Conservation (phyloP, 768 basidiomycete species). For the Kwoniella europaea region DNA sequence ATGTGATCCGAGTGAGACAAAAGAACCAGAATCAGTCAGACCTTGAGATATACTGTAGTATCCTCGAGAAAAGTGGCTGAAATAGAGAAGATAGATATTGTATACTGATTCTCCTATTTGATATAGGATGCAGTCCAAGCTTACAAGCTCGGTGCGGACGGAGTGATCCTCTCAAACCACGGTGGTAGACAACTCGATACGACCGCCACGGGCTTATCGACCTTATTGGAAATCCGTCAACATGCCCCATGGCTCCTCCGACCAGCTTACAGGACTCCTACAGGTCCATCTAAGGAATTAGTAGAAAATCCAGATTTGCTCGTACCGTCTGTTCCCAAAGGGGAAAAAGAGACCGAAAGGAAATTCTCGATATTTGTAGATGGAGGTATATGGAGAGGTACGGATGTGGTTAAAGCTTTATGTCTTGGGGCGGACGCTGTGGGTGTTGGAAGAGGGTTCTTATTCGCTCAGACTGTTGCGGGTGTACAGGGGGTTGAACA, state of each 20-base stretch:
- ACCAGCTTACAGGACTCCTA: slow-evolving; percentile 41
- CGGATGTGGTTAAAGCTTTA: slow-evolving; percentile 55
- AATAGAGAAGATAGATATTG: too few species aligned
- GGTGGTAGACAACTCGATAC: slow-evolving; percentile 67
- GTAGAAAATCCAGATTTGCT: slow-evolving; percentile 13
- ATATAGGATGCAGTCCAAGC: slow-evolving; percentile 79
- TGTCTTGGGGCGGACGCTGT: slow-evolving; percentile 56
- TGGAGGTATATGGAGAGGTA: slow-evolving; percentile 46
- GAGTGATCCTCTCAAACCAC: slow-evolving; percentile 66
- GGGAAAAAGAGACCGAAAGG: slow-evolving; percentile 19
- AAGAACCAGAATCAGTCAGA: too few species aligned
- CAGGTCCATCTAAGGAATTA: slow-evolving; percentile 27
- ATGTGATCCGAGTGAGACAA: too few species aligned
- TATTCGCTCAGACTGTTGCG: slow-evolving; percentile 51
- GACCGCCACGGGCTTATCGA: slow-evolving; percentile 42
- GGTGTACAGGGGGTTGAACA: slow-evolving; percentile 50
- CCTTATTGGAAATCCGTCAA: slow-evolving; percentile 51
- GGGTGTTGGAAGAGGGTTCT: slow-evolving; percentile 53
- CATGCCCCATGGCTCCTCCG: slow-evolving; percentile 43
- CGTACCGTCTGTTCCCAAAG: not conserved
- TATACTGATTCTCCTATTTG: not conserved
- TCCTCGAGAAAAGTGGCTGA: too few species aligned
- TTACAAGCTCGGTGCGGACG: slow-evolving; percentile 80
- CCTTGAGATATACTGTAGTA: too few species aligned
- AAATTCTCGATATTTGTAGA: slow-evolving; percentile 44